Percentiles rank a stretch among this genome's conserved stretches.
Evolutionary conservation across 1,139 yeast genomes (phyloP).

Genomic region (Zygosaccharomyces pseudobailii): DNA sequence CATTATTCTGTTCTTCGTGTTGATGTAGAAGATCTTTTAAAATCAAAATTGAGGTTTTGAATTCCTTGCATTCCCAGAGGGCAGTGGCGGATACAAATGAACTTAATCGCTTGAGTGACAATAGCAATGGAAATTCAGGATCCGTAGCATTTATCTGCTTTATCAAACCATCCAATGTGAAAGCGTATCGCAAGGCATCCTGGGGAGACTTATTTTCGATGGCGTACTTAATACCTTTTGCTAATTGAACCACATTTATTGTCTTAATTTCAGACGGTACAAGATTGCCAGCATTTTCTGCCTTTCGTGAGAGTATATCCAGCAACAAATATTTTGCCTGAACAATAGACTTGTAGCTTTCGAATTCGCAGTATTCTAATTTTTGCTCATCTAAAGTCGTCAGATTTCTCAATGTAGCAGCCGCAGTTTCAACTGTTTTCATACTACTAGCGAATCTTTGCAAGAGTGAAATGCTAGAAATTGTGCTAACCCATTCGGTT

Average conservation of each 20-base stretch:
- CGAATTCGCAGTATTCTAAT: constrained; percentile 11
- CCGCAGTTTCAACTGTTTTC: not conserved
- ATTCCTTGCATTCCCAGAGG: constrained; percentile 22
- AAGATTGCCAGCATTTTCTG: not conserved
- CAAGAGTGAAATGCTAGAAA: constrained; percentile 8
- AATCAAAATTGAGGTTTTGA: constrained; percentile 21
- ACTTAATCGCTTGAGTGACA: constrained; percentile 2
- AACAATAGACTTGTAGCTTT: constrained; percentile 15
- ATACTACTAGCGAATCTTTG: constrained; percentile 1
- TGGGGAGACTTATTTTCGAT: constrained; percentile 18
- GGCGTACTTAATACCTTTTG: constrained; percentile 14
- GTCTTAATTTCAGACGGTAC: not conserved
- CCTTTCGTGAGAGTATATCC: constrained; percentile 3
- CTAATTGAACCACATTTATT: constrained; percentile 10
- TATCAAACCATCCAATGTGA: constrained; percentile 14
- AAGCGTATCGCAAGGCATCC: constrained; percentile 23
- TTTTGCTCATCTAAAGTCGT: constrained; percentile 7
- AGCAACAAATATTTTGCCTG: constrained; percentile 18
- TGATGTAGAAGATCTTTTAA: constrained; percentile 13
- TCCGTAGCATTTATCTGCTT: not conserved
- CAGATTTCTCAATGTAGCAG: not conserved
- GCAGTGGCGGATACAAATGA: constrained; percentile 18
- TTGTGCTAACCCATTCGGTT: constrained; percentile 10
- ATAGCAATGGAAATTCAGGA: not conserved
- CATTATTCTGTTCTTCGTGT: constrained; percentile 5